Conservation (phyloP, 2,329 filamentous ascomycete species). For the Penicillium hordei region DNA sequence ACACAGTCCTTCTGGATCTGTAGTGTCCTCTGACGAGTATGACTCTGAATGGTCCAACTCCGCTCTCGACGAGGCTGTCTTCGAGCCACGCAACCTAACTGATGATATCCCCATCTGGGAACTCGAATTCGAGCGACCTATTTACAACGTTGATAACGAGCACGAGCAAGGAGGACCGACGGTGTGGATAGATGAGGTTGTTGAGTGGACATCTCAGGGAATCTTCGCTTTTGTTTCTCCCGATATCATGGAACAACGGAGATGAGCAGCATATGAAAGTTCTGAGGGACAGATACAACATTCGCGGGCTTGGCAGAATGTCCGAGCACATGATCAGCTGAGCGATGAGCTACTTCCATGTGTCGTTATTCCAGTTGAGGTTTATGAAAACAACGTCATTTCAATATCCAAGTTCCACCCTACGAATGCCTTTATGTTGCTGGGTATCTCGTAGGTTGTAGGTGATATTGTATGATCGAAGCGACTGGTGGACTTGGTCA, state of each 20-base stretch:
- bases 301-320: neutral
- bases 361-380: neutral
- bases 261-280: neutral
- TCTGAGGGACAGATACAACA: neutral
- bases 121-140: neutral
- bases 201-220: neutral
- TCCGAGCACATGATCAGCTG: neutral
- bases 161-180: too few species aligned
- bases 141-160: neutral
- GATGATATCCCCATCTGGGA: neutral
- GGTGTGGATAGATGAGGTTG: neutral
- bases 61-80: neutral
- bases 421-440: neutral
- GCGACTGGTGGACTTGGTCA: neutral
- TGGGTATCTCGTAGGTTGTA: neutral
- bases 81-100: neutral
- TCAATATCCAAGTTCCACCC: neutral
- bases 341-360: neutral
- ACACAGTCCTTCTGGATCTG: neutral
- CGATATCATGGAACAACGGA: neutral
- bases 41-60: neutral
- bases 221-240: neutral
- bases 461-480: neutral
- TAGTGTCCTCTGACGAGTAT: neutral
- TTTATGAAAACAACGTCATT: neutral